phyloP scores from a whole-genome alignment of 169 alveolate species.

The Plasmodium chabaudi region DNA sequence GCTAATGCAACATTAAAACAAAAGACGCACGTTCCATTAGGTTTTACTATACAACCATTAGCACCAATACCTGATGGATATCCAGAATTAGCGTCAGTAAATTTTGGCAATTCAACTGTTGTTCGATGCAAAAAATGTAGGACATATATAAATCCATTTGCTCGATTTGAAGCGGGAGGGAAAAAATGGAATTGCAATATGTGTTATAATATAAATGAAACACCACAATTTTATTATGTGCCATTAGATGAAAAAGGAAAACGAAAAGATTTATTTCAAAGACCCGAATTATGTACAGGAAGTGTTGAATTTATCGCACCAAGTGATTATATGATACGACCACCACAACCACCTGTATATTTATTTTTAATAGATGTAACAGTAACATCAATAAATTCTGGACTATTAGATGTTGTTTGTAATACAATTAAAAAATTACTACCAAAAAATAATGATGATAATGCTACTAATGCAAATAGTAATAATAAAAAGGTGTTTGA shows the following conservation, averaged over 20 bases:
- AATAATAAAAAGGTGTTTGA: slow-evolving; percentile 74
- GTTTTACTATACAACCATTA: slow-evolving; percentile 87
- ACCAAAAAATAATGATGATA: slow-evolving; percentile 12
- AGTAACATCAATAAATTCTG: slow-evolving; percentile 92
- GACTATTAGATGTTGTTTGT: slow-evolving; percentile 91
- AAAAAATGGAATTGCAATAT: slow-evolving; percentile 97
- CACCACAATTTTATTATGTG: slow-evolving; percentile 90
- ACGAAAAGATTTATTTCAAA: slow-evolving; percentile 89
- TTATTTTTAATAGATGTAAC: slow-evolving; percentile 93
- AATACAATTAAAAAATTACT: slow-evolving; percentile 88
- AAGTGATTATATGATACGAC: slow-evolving; percentile 96
- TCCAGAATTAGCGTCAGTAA: slow-evolving; percentile 90
- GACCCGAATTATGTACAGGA: slow-evolving; percentile 94
- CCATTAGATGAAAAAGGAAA: slow-evolving; percentile 86
- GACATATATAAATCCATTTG: slow-evolving; percentile 97
- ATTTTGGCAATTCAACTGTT: slow-evolving; percentile 91
- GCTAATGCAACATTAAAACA: slow-evolving; percentile 86
- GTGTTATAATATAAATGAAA: slow-evolving; percentile 95
- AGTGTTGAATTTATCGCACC: slow-evolving; percentile 97
- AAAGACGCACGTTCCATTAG: slow-evolving; percentile 88
- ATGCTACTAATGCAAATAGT: slow-evolving; percentile 47
- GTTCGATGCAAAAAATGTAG: slow-evolving; percentile 93
- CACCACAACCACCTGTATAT: slow-evolving; percentile 97
- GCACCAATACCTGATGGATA: slow-evolving; percentile 89
- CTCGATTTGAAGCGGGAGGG: slow-evolving; percentile 95